Conservation (phyloP, 1,139 yeast genomes). For the Sugiyamaella pinicola region DNA sequence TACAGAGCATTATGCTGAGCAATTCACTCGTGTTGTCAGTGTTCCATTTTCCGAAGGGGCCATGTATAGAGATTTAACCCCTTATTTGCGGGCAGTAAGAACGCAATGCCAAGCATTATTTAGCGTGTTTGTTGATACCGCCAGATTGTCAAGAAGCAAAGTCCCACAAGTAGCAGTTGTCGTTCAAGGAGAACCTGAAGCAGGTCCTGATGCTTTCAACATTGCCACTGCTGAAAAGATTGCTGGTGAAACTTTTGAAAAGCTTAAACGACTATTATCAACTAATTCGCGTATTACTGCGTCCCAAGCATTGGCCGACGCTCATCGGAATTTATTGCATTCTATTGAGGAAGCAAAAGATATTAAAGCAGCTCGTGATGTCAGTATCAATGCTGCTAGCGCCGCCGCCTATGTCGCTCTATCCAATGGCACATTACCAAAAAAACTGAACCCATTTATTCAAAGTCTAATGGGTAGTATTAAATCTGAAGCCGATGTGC, state of each 20-base stretch:
- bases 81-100: conserved; percentile 80
- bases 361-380: conserved; percentile 56
- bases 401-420: conserved; percentile 60
- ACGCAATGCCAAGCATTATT: conserved; percentile 85
- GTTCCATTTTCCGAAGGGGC: conserved; percentile 48
- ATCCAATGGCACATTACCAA: conserved; percentile 57
- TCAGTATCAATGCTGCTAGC: conserved; percentile 73
- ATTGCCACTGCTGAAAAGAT: conserved; percentile 75
- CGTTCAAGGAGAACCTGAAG: conserved; percentile 91
- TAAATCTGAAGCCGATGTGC: conserved; percentile 68
- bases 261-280: conserved; percentile 63
- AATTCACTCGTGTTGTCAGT: conserved; percentile 49
- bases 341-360: conserved; percentile 72
- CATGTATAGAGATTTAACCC: conserved; percentile 81
- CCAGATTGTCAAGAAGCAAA: conserved; percentile 72
- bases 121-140: conserved; percentile 73
- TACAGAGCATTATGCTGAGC: conserved; percentile 35
- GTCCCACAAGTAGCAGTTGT: conserved; percentile 84
- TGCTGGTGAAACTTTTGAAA: conserved; percentile 64
- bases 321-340: conserved; percentile 63
- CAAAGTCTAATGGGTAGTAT: conserved; percentile 92
- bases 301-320: conserved; percentile 76
- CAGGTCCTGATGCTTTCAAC: conserved; percentile 93
- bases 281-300: conserved; percentile 74
- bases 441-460: conserved; percentile 84